Percentiles rank a stretch among this genome's conserved stretches.
Conservation (phyloP, 495 filamentous ascomycete species). For the Talaromyces thailandensis region DNA sequence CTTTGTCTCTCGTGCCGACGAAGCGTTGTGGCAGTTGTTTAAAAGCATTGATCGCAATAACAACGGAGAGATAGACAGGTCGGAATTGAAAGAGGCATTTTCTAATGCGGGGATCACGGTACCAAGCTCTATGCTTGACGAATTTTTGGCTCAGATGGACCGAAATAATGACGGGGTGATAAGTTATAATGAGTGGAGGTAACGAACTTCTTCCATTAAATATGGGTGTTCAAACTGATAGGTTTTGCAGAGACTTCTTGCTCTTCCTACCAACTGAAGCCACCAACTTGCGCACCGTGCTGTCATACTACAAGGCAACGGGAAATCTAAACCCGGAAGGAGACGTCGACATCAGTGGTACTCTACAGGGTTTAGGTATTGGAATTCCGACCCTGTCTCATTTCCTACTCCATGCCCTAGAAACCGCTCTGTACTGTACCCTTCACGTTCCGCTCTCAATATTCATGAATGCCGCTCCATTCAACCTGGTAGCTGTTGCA, state of each 20-base stretch:
- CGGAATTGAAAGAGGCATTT: conserved; percentile 72
- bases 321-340: conserved; percentile 89
- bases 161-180: conserved; percentile 82
- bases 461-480: conserved; percentile 14
- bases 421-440: conserved; percentile 32
- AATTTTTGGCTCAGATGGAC: conserved; percentile 86
- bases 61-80: conserved; percentile 83
- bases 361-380: conserved; percentile 90
- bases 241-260: conserved; percentile 66
- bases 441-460: conserved; percentile 21
- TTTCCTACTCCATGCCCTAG: conserved; percentile 25
- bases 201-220: too few species aligned
- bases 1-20: conserved; percentile 82
- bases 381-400: conserved; percentile 58
- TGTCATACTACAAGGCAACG: conserved; percentile 87
- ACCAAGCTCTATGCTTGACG: conserved; percentile 64
- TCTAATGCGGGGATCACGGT: conserved; percentile 68
- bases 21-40: conserved; percentile 72
- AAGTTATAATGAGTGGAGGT: conserved; percentile 95
- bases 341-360: conserved; percentile 86
- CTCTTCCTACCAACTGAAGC: conserved; percentile 79
- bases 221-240: too few species aligned
- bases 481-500: conserved; percentile 30
- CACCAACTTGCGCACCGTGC: conserved; percentile 69
- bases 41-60: conserved; percentile 76